These are phyloP conservation scores for Penicillium angulare DNA, from an alignment of 495 filamentous ascomycete species.

Conservation along the genomic window DNA sequence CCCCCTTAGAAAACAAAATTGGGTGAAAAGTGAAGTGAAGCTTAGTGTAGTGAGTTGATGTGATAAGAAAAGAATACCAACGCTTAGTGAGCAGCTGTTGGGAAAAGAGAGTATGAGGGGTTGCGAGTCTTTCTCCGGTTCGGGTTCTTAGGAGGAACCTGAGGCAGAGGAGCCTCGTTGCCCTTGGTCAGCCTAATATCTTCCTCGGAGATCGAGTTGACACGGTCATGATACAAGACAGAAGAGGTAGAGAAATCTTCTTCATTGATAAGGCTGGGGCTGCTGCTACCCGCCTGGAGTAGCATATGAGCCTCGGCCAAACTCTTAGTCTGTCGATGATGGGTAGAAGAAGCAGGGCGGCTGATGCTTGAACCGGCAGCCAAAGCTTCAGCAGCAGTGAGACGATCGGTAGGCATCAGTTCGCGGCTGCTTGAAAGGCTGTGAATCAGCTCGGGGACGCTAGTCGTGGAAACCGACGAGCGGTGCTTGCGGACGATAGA, in stretches of 20 bases:
- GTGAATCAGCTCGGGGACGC: constrained; percentile 55
- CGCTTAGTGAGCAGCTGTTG: constrained; percentile 23
- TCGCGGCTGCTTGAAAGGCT: constrained; percentile 49
- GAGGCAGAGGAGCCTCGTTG: constrained; percentile 7
- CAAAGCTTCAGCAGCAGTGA: constrained; percentile 29
- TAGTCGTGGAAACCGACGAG: constrained; percentile 54
- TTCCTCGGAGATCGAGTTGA: constrained; percentile 38
- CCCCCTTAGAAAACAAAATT: background rate
- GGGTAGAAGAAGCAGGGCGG: constrained; percentile 31
- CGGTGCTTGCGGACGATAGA: constrained; percentile 53
- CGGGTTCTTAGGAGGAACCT: constrained; percentile 18
- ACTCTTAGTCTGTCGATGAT: constrained; percentile 45
- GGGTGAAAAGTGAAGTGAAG: too few species aligned
- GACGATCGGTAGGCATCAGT: constrained; percentile 33
- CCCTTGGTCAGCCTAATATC: constrained; percentile 15
- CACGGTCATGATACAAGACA: constrained; percentile 31
- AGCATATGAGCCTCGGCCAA: constrained; percentile 34
- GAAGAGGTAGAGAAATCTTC: constrained; percentile 13
- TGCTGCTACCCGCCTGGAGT: constrained; percentile 24
- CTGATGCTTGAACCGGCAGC: constrained; percentile 7
- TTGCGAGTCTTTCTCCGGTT: constrained; percentile 34
- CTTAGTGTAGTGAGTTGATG: too few species aligned
- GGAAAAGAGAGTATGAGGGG: constrained; percentile 48
- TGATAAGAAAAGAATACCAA: constrained; percentile 1
- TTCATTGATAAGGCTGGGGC: constrained; percentile 20